Conservation (phyloP, 1,284 basidiomycete species). For the Porodaedalea pini region DNA sequence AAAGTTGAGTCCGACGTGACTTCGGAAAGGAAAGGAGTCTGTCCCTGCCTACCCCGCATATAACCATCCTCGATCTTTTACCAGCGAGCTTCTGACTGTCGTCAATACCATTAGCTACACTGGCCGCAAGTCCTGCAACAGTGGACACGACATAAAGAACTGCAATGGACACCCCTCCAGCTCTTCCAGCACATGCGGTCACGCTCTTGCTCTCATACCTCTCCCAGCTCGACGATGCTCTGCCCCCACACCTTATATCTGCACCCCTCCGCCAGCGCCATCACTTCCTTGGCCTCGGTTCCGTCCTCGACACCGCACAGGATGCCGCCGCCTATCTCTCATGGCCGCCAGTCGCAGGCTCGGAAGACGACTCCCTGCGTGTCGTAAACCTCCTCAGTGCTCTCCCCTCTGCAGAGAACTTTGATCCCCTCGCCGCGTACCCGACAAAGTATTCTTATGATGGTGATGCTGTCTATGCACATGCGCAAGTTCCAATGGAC, state of each 20-base stretch:
- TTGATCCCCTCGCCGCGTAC: slow-evolving; percentile 34
- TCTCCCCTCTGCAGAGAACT: slow-evolving; percentile 37
- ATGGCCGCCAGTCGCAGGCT: slow-evolving; percentile 50
- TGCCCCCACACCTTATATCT: slow-evolving; percentile 63
- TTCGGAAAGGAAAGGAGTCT: slow-evolving; percentile 5
- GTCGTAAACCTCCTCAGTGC: slow-evolving; percentile 46
- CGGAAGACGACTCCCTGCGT: slow-evolving; percentile 28
- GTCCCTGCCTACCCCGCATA: not conserved
- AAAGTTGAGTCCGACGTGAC: not conserved
- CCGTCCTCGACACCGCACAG: slow-evolving; percentile 51
- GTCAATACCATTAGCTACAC: no score
- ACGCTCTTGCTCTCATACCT: slow-evolving; percentile 56
- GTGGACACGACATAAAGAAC: not conserved
- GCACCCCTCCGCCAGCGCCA: slow-evolving; percentile 59
- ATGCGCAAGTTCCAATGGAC: slow-evolving; percentile 46
- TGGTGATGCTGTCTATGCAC: slow-evolving; percentile 55
- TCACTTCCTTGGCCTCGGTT: slow-evolving; percentile 54
- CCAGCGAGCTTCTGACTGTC: no score
- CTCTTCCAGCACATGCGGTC: slow-evolving; percentile 39
- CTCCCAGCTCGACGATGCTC: slow-evolving; percentile 42
- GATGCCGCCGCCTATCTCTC: slow-evolving; percentile 55
- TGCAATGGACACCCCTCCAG: slow-evolving; percentile 26
- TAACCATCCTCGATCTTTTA: not conserved
- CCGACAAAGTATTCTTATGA: slow-evolving; percentile 57
- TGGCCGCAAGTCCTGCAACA: not conserved